phyloP scores from a whole-genome alignment of 805 yeast species.

The Candida corydali region DNA sequence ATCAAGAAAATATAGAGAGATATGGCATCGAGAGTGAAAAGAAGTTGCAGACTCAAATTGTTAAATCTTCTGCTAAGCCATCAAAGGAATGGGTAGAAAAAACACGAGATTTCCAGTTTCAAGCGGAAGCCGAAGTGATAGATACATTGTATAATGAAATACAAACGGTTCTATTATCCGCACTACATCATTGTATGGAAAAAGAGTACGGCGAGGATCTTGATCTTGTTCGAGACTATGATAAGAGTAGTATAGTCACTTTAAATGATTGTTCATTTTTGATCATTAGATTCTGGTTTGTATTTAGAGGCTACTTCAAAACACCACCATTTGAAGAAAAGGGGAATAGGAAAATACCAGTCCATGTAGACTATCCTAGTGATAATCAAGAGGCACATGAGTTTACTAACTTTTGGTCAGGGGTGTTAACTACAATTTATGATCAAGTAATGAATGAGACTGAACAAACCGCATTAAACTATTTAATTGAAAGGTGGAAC shows the following conservation, averaged over 20 bases:
- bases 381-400: conserved; percentile 19
- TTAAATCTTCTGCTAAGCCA: conserved; percentile 8
- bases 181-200: conserved; percentile 49
- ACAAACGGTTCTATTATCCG: conserved; percentile 35
- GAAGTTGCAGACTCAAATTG: conserved; percentile 1
- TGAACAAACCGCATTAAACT: conserved; percentile 26
- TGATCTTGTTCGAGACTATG: conserved; percentile 45
- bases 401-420: conserved; percentile 52
- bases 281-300: conserved; percentile 48
- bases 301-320: conserved; percentile 48
- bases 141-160: conserved; percentile 38
- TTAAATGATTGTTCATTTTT: conserved; percentile 41
- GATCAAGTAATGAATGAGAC: conserved; percentile 19
- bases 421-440: conserved; percentile 42
- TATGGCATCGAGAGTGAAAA: conserved; percentile 15
- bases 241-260: conserved; percentile 25
- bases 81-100: conserved; percentile 12
- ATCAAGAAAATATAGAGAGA: conserved; percentile 26
- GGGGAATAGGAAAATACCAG: conserved; percentile 16
- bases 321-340: conserved; percentile 16
- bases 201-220: conserved; percentile 56
- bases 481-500: conserved; percentile 32
- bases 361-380: conserved; percentile 11
- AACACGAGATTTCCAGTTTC: conserved; percentile 6
- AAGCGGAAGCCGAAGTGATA: conserved; percentile 11